Conservation (phyloP, 1,139 yeast genomes). For the Scheffersomyces segobiensis region DNA sequence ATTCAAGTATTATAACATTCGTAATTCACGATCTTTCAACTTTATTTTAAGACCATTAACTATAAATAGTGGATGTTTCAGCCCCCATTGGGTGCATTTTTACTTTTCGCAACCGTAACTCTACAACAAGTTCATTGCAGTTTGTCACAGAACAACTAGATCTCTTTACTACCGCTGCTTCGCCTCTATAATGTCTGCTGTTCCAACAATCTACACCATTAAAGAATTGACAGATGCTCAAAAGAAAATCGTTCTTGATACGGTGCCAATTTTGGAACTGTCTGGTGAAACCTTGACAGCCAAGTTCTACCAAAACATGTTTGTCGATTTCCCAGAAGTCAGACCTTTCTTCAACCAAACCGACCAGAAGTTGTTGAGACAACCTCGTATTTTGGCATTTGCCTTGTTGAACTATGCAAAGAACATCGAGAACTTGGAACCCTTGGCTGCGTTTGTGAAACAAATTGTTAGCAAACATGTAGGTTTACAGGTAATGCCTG, state of each 20-base stretch:
- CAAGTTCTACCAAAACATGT: constrained; percentile 57
- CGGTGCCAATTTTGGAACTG: constrained; percentile 59
- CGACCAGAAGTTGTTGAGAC: constrained; percentile 56
- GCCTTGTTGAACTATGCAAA: constrained; percentile 64
- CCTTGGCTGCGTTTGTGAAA: constrained; percentile 53
- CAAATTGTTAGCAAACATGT: constrained; percentile 68
- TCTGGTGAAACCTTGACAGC: constrained; percentile 58
- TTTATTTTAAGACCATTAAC: not conserved
- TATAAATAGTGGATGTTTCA: not conserved
- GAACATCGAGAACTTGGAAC: constrained; percentile 60
- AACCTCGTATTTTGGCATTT: constrained; percentile 65
- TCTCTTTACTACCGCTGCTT: not conserved
- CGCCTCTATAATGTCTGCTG: not conserved
- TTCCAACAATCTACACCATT: constrained; percentile 13
- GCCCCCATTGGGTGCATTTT: not conserved
- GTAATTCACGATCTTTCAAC: too few species aligned
- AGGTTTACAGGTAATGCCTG: constrained; percentile 61
- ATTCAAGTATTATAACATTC: too few species aligned
- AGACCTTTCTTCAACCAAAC: constrained; percentile 59
- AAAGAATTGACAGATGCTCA: constrained; percentile 30
- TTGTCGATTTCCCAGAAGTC: constrained; percentile 53
- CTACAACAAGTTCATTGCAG: not conserved
- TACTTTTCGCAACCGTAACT: not conserved
- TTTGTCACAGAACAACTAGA: too few species aligned
- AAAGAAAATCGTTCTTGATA: constrained; percentile 46